A percentile compares a stretch with the other conserved stretches of the same genome.
These are phyloP conservation scores for Puya raimondii DNA, from an alignment of 176 grass and related monocot species.

Conservation along the genomic window DNA sequence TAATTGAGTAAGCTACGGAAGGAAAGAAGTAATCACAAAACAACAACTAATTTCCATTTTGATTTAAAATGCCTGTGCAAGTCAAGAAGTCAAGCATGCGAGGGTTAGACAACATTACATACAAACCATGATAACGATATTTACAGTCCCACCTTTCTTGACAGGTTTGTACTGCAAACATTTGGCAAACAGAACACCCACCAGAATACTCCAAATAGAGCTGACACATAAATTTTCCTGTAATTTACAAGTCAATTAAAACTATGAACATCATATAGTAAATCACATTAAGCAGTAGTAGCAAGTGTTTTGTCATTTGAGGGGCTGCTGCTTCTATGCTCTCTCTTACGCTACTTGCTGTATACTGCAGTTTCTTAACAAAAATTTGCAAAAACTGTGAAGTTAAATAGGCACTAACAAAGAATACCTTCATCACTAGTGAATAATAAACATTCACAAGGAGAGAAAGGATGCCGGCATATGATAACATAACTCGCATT, in stretches of 20 bases:
- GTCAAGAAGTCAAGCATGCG: neutral
- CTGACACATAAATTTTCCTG: constrained; percentile 38
- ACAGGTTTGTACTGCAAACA: constrained; percentile 45
- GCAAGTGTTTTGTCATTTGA: neutral
- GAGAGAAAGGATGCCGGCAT: constrained; percentile 20
- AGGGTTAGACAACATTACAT: neutral
- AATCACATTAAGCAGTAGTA: neutral
- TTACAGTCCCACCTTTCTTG: constrained; percentile 54
- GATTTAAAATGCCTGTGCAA: constrained; percentile 14
- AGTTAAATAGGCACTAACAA: neutral
- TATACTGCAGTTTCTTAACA: too few species aligned
- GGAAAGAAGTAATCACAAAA: neutral
- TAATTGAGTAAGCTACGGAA: too few species aligned
- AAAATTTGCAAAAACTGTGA: neutral
- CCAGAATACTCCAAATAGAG: constrained; percentile 48
- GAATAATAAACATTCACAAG: constrained; percentile 25
- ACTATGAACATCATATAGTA: neutral
- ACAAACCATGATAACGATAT: constrained; percentile 17
- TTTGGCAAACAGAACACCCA: constrained; percentile 36
- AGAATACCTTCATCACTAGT: constrained; percentile 40
- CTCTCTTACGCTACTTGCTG: neutral
- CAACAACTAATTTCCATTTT: neutral
- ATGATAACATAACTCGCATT: constrained; percentile 30
- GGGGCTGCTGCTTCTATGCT: neutral
- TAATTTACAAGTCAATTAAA: constrained; percentile 16